Percentiles rank a stretch among this genome's conserved stretches.
Conservation (phyloP, 108 stramenopile species). For the Discostella stelligeroides region DNA sequence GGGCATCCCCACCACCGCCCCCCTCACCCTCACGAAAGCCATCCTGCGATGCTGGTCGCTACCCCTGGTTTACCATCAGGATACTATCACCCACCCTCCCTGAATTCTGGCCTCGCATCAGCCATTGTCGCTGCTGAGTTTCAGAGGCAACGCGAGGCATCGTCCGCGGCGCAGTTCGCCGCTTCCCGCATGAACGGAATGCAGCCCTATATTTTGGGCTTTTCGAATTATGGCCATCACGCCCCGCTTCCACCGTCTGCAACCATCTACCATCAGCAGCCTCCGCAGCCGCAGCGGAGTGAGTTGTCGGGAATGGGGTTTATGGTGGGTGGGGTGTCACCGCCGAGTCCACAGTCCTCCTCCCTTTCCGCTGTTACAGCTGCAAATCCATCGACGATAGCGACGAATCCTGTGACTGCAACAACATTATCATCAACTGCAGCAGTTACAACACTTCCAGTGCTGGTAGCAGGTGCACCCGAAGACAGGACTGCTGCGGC, state of each 20-base stretch:
- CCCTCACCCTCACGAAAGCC: constrained; percentile 2
- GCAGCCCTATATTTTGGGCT: constrained; percentile 2
- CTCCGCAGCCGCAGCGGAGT: neutral
- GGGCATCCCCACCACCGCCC: neutral
- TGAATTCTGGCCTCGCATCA: constrained; percentile 20
- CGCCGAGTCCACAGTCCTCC: constrained; percentile 3
- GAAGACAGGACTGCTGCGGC: neutral
- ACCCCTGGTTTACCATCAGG: neutral
- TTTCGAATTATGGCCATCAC: constrained; percentile 5
- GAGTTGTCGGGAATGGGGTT: neutral
- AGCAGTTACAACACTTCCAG: neutral
- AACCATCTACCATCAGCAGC: neutral
- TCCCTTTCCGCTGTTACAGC: neutral
- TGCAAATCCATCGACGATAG: no score
- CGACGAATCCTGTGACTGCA: no score
- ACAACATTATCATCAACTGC: no score
- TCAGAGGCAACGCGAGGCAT: constrained; percentile 16
- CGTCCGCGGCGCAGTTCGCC: constrained; percentile 10
- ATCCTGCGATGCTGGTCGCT: constrained; percentile 3
- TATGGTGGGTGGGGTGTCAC: neutral
- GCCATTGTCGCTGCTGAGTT: constrained; percentile 14
- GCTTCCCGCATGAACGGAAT: constrained; percentile 13
- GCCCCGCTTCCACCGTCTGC: neutral
- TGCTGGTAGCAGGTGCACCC: neutral
- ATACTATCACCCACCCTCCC: constrained; percentile 5